Evolutionary conservation across 805 yeast species (phyloP).

Genomic region (Kodamaea laetipori): DNA sequence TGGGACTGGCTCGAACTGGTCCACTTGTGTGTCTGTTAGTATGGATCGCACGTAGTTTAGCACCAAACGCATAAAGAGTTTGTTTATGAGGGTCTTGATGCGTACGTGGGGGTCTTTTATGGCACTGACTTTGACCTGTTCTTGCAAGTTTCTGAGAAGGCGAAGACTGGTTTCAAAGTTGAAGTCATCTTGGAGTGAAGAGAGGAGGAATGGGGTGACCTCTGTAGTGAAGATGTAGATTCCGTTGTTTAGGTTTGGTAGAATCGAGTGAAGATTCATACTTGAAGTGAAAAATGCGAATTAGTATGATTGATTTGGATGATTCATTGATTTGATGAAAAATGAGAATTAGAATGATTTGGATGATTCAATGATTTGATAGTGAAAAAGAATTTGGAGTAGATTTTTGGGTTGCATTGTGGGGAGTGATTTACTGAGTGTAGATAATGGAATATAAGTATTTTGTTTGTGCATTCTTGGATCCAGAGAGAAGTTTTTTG

Average conservation of each 20-base stretch:
- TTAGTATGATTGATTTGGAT: no score
- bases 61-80: conserved; percentile 47
- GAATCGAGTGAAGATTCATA: no score
- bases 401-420: no score
- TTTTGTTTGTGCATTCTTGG: no score
- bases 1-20: conserved; percentile 25
- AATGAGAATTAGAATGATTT: no score
- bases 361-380: no score
- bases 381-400: no score
- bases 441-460: no score
- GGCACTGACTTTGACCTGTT: conserved; percentile 44
- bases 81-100: conserved; percentile 43
- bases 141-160: conserved; percentile 38
- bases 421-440: no score
- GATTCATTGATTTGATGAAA: no score
- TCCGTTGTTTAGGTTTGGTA: conserved; percentile 3
- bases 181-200: conserved; percentile 30
- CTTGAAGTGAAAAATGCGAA: no score
- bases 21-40: conserved; percentile 13
- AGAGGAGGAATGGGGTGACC: conserved; percentile 11
- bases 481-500: no score
- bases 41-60: conserved; percentile 34
- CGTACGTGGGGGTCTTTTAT: conserved; percentile 39
- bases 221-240: conserved; percentile 19
- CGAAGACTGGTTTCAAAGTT: conserved; percentile 54